These are phyloP conservation scores for Mycena capillaripes DNA, from an alignment of 768 basidiomycete species.

Conservation along the genomic window DNA sequence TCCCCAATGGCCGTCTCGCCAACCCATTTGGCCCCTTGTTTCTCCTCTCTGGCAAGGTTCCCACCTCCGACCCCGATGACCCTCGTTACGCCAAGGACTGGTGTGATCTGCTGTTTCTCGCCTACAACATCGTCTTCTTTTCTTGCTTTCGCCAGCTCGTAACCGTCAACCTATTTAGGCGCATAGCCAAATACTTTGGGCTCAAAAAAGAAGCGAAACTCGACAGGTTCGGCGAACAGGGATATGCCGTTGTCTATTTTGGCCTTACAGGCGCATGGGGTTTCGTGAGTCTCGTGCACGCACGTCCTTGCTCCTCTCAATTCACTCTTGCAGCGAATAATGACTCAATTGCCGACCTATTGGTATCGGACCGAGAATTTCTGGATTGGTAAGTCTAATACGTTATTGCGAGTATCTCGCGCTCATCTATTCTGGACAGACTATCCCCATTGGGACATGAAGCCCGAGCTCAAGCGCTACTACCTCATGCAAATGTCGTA, in stretches of 20 bases:
- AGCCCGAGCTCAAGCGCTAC: conserved; percentile 87
- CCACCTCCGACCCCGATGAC: conserved; percentile 64
- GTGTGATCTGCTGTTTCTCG: conserved; percentile 83
- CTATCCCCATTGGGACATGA: conserved; percentile 94
- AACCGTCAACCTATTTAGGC: conserved; percentile 73
- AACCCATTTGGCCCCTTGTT: conserved; percentile 86
- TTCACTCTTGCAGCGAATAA: conserved; percentile 71
- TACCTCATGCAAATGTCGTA: conserved; percentile 95
- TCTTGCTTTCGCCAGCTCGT: conserved; percentile 88
- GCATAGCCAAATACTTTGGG: conserved; percentile 79
- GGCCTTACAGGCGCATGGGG: conserved; percentile 79
- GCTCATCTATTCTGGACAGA: conserved; percentile 54
- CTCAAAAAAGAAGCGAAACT: conserved; percentile 77
- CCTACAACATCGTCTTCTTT: conserved; percentile 89
- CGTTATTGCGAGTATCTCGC: no score
- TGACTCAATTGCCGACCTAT: conserved; percentile 84
- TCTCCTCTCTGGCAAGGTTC: conserved; percentile 76
- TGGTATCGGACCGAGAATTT: conserved; percentile 90
- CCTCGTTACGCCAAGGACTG: conserved; percentile 80
- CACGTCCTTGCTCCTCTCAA: conserved; percentile 10
- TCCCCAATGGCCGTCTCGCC: conserved; percentile 56
- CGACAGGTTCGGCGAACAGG: conserved; percentile 92
- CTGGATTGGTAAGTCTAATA: conserved; percentile 77
- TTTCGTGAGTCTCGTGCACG: conserved; percentile 65
- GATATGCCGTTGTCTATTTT: conserved; percentile 90